phyloP scores from a whole-genome alignment of 495 filamentous ascomycete genomes.

The Penicillium flavigenum region DNA sequence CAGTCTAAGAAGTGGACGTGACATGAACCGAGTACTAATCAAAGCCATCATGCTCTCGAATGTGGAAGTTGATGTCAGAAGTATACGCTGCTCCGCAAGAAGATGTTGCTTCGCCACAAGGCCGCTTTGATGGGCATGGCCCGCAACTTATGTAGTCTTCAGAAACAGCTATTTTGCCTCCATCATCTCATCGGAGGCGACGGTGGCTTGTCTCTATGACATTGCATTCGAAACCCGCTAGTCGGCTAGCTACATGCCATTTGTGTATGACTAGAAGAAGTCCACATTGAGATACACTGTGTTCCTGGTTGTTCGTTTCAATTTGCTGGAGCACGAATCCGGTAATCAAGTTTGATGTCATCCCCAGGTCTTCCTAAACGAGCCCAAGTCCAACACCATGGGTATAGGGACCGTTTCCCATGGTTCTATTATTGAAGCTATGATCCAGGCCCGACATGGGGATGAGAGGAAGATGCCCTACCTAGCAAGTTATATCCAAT shows the following conservation, averaged over 20 bases:
- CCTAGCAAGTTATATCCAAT: neutral
- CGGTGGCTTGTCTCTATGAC: neutral
- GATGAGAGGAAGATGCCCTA: neutral
- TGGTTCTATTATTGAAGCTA: neutral
- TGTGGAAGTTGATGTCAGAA: neutral
- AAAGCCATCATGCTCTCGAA: neutral
- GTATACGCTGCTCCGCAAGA: neutral
- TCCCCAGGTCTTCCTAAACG: neutral
- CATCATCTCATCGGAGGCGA: constrained; percentile 5
- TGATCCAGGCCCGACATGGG: neutral
- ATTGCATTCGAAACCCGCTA: neutral
- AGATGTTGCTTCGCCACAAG: neutral
- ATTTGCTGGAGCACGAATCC: constrained; percentile 10
- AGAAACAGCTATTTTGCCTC: neutral
- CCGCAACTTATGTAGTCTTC: constrained; percentile 1
- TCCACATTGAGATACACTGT: neutral
- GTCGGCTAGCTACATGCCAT: neutral
- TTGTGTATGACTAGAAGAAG: neutral
- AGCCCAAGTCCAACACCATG: neutral
- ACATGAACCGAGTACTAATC: neutral
- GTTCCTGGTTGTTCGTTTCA: neutral
- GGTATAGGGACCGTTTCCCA: neutral
- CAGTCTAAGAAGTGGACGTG: constrained; percentile 9
- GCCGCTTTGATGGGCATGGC: neutral
- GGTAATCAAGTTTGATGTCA: constrained; percentile 8